These are phyloP conservation scores for Psilocybe cyanescens DNA, from an alignment of 768 basidiomycete species.

Conservation along the genomic window DNA sequence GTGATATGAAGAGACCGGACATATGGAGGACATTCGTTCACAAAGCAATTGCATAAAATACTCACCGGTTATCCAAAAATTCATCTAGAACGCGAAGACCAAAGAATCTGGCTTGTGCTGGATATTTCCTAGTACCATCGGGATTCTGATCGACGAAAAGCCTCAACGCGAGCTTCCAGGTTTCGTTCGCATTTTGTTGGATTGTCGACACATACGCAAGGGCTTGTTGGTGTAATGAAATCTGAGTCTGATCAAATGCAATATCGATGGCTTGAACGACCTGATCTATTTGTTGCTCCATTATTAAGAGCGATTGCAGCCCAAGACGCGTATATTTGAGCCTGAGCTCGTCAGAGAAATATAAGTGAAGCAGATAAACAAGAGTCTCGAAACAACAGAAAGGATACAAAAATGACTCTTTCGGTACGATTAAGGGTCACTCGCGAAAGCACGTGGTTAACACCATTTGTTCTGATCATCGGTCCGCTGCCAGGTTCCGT, in stretches of 20 bases:
- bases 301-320: conserved; percentile 28
- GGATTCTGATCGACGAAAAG: conserved; percentile 68
- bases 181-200: conserved; percentile 72
- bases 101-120: conserved; percentile 77
- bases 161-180: conserved; percentile 82
- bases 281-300: conserved; percentile 80
- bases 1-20: conserved; percentile 5
- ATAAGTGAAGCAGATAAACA: conserved; percentile 20
- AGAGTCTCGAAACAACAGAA: conserved; percentile 16
- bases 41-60: conserved; percentile 16
- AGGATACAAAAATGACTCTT: conserved; percentile 25
- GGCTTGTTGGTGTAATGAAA: conserved; percentile 80
- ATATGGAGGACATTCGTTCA: neutral
- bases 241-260: conserved; percentile 80
- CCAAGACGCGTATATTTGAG: conserved; percentile 24
- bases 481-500: neutral
- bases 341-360: conserved; percentile 14
- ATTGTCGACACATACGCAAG: conserved; percentile 80
- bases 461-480: conserved; percentile 8
- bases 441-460: conserved; percentile 19
- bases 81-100: conserved; percentile 82
- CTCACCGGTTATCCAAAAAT: conserved; percentile 83
- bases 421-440: conserved; percentile 14
- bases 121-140: conserved; percentile 69
- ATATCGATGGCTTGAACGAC: conserved; percentile 86